phyloP scores from a whole-genome alignment of 805 yeast species.

The Candida fluviatilis region DNA sequence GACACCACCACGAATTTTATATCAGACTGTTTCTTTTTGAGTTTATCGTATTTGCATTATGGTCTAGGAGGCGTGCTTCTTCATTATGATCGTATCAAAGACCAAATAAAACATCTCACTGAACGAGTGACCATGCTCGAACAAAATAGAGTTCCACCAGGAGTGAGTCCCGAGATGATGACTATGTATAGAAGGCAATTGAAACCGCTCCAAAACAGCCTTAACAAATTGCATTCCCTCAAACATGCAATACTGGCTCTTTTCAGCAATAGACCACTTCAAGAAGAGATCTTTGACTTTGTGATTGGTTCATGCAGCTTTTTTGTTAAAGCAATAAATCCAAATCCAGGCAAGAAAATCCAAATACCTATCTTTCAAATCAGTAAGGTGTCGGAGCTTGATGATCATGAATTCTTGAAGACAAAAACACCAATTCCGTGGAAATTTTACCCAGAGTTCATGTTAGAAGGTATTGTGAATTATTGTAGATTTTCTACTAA shows the following conservation, averaged over 20 bases:
- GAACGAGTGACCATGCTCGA: conserved; percentile 47
- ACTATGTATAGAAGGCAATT: conserved; percentile 35
- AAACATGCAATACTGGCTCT: conserved; percentile 61
- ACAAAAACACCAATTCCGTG: conserved; percentile 69
- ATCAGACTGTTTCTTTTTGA: conserved; percentile 82
- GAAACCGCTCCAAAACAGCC: conserved; percentile 40
- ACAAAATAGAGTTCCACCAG: conserved; percentile 24
- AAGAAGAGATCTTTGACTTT: conserved; percentile 70
- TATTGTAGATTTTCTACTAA: conserved; percentile 61
- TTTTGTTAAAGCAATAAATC: conserved; percentile 69
- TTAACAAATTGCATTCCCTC: conserved; percentile 34
- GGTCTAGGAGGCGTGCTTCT: conserved; percentile 80
- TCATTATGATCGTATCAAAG: conserved; percentile 49
- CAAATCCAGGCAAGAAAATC: conserved; percentile 51
- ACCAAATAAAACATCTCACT: conserved; percentile 44
- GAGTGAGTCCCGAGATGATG: conserved; percentile 22
- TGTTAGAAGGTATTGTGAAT: conserved; percentile 76
- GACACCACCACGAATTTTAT: conserved; percentile 59
- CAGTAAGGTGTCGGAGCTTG: conserved; percentile 61
- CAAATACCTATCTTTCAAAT: conserved; percentile 53
- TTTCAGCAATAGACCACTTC: conserved; percentile 52
- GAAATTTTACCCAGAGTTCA: conserved; percentile 79
- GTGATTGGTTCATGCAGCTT: conserved; percentile 72
- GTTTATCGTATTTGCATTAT: conserved; percentile 76
- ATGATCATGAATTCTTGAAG: conserved; percentile 69